Percentiles rank a stretch among this genome's conserved stretches.
phyloP scores from a whole-genome alignment of 345 rosid genomes.

The Lenwebbia sp. region DNA sequence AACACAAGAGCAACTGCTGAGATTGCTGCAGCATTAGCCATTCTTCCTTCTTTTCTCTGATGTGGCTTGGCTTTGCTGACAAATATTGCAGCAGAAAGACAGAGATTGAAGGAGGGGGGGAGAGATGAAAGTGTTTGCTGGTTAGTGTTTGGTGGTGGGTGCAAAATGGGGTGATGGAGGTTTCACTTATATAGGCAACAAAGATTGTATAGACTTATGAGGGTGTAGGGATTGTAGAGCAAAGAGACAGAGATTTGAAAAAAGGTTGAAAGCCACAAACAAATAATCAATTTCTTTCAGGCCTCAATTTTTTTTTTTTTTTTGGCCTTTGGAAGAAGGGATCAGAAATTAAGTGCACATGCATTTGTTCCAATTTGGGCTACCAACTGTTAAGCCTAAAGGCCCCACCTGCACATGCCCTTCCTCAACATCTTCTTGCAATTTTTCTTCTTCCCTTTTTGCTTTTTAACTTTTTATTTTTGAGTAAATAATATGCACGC shows the following conservation, averaged over 20 bases:
- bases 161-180: neutral
- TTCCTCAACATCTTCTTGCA: constrained; percentile 6
- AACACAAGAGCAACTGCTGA: constrained; percentile 16
- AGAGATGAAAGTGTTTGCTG: neutral
- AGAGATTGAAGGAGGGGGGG: neutral
- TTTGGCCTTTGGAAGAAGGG: constrained; percentile 1
- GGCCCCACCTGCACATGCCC: constrained; percentile 38
- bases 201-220: neutral
- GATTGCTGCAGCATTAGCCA: constrained; percentile 14
- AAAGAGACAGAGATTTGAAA: constrained; percentile 11
- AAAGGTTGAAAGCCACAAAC: neutral
- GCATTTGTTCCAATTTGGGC: constrained; percentile 36
- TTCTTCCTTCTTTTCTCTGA: neutral
- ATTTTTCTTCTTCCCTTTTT: neutral
- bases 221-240: constrained; percentile 6
- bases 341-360: constrained; percentile 41
- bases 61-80: neutral
- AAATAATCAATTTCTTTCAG: neutral
- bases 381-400: constrained; percentile 21
- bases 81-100: neutral
- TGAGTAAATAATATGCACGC: neutral
- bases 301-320: neutral
- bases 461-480: neutral
- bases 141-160: neutral
- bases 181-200: constrained; percentile 11